A percentile compares a stretch with the other conserved stretches of the same genome.
These are phyloP conservation scores for Penicillium sp. DNA, from an alignment of 2,329 filamentous ascomycete genomes.

Conservation along the genomic window DNA sequence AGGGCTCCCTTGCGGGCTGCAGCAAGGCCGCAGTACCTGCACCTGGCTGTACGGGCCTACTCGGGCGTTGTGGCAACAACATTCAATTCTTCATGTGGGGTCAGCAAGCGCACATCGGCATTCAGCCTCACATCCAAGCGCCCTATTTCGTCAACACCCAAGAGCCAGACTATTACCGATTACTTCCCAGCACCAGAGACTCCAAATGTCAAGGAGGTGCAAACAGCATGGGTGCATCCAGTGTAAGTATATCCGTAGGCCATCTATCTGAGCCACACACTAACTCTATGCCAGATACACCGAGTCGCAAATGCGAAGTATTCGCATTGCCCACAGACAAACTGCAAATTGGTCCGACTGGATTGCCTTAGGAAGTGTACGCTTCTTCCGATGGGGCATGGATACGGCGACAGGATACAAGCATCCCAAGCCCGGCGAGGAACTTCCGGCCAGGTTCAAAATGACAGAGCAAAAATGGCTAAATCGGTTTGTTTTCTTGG, in stretches of 20 bases:
- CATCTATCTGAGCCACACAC: background rate
- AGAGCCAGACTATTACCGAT: slow-evolving; percentile 37
- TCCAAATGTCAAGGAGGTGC: slow-evolving; percentile 59
- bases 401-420: slow-evolving; percentile 78
- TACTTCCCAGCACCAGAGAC: slow-evolving; percentile 62
- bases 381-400: slow-evolving; percentile 72
- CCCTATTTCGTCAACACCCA: slow-evolving; percentile 39
- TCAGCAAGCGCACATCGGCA: slow-evolving; percentile 6
- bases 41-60: slow-evolving; percentile 25
- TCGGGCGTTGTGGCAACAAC: slow-evolving; percentile 22
- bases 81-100: slow-evolving; percentile 15
- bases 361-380: slow-evolving; percentile 72
- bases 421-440: slow-evolving; percentile 59
- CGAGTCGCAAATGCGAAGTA: slow-evolving; percentile 70
- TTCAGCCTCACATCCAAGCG: slow-evolving; percentile 19
- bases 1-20: slow-evolving; percentile 29
- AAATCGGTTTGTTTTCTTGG: slow-evolving; percentile 85
- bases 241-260: slow-evolving; percentile 37
- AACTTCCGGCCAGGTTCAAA: slow-evolving; percentile 53
- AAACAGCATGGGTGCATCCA: slow-evolving; percentile 67
- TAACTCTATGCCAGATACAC: slow-evolving; percentile 56
- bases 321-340: slow-evolving; percentile 73
- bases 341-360: slow-evolving; percentile 72
- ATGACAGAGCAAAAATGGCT: slow-evolving; percentile 89
- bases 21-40: slow-evolving; percentile 26